These are phyloP conservation scores for Dothistroma pini DNA, from an alignment of 2,329 filamentous ascomycete genomes.

Conservation along the genomic window DNA sequence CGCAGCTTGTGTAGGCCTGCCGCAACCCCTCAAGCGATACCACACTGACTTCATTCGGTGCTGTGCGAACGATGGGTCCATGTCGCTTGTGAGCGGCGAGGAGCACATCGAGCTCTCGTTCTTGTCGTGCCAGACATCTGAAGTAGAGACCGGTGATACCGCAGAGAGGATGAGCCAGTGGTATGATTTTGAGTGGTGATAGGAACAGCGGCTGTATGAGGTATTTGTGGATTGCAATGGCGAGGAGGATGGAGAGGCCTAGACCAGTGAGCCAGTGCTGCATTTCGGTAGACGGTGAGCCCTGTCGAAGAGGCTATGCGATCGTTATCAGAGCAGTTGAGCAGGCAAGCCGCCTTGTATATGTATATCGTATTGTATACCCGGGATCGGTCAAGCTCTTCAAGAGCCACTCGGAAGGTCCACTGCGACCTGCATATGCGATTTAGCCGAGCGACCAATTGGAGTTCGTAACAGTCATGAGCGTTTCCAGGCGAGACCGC, in stretches of 20 bases:
- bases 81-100: conserved; percentile 45
- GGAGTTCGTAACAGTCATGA: neutral
- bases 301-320: neutral
- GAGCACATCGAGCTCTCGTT: conserved; percentile 22
- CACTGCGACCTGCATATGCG: neutral
- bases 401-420: neutral
- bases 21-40: conserved; percentile 46
- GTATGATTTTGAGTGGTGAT: neutral
- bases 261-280: neutral
- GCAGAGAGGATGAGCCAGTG: neutral
- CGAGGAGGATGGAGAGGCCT: neutral
- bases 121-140: neutral
- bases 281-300: neutral
- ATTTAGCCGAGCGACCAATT: neutral
- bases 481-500: neutral
- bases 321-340: too few relatives aligned
- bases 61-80: conserved; percentile 48
- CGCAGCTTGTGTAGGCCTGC: conserved; percentile 53
- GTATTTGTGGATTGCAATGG: neutral
- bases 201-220: neutral
- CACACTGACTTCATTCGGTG: conserved; percentile 47
- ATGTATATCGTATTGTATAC: neutral
- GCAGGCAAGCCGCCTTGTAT: neutral
- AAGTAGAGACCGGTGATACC: neutral
- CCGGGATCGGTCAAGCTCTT: neutral